Conservation (phyloP, 805 yeast genomes). For the Suhomyces faveliae region DNA sequence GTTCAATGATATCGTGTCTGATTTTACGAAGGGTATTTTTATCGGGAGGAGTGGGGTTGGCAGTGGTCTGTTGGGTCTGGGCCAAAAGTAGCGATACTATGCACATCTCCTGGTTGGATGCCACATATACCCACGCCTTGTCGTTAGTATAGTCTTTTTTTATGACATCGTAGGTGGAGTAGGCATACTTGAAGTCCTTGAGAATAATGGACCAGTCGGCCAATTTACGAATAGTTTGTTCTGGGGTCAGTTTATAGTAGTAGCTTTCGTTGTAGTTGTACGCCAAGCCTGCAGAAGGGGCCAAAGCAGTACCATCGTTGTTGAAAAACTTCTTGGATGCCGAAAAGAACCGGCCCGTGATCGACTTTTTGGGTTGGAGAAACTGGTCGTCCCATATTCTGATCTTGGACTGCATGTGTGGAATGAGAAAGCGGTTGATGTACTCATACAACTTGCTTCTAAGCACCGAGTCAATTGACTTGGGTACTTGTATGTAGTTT, state of each 20-base stretch:
- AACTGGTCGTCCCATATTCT: conserved; percentile 82
- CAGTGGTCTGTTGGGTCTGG: conserved; percentile 35
- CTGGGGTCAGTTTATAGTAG: conserved; percentile 63
- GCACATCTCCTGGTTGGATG: conserved; percentile 87
- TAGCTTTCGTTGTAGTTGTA: conserved; percentile 55
- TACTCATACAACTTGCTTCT: conserved; percentile 45
- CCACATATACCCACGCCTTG: conserved; percentile 77
- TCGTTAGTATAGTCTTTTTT: conserved; percentile 75
- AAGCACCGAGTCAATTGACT: conserved; percentile 40
- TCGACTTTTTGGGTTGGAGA: conserved; percentile 70
- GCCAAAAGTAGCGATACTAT: conserved; percentile 70
- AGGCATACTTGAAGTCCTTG: conserved; percentile 84
- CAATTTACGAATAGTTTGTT: conserved; percentile 71
- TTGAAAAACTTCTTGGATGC: conserved; percentile 60
- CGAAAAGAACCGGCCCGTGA: conserved; percentile 69
- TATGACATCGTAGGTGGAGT: conserved; percentile 76
- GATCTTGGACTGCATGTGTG: conserved; percentile 85
- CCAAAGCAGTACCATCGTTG: conserved; percentile 19
- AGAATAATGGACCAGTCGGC: conserved; percentile 93
- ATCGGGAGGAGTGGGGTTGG: conserved; percentile 39
- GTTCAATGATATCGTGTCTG: conserved; percentile 54
- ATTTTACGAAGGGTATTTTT: conserved; percentile 45
- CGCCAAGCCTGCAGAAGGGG: conserved; percentile 12
- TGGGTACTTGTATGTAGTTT: conserved; percentile 26
- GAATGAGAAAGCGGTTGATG: conserved; percentile 53